Evolutionary conservation across 2,329 filamentous ascomycete species (phyloP), one percentile per base, ranked within the genome.

Genomic region (Aspergillus sp.): DNA sequence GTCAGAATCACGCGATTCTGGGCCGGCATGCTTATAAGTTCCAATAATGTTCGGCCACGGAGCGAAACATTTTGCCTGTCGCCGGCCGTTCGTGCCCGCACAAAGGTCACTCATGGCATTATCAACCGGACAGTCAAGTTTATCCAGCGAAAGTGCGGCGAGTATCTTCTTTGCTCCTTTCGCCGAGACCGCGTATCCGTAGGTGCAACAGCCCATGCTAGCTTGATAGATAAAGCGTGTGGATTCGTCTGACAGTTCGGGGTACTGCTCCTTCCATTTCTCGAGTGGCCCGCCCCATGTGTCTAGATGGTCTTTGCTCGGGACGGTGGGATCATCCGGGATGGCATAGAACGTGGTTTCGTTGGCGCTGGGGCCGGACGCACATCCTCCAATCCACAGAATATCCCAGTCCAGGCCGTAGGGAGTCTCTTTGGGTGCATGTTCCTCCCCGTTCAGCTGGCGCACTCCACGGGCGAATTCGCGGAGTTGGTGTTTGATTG

Each of bases 321-420:
- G 30, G 22, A 63, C 59, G 7, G 67, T 70, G 4, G 65, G 61
- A 51, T 71, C 67, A 14, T 68, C 56, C n/a, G 66, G 63, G 35
- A 70, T 65, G 16, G 60, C 62, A 40, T 57, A 61, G 35, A 65
- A 60, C 8, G 59, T 54, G 8, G 63, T 65, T 48, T 69, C 64
- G n/a, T 65, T 65, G 6, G 58, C 51, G 13, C 56, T 57, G 13
- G 62, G 63, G 22, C 74, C 74, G 5, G 64, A 61, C 17, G 63
- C 60, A 52, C 78, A 80, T 52, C 79, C 76, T 26, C 79, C 79
- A 1, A 79, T 61, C 78, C 78, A 81, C 8, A 81, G 71, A 2
- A 81, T 54, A 51, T 82, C 79, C 79, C 79, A 82, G 51, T 73
- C 65, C 51, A 76, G 73, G 16, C 79, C 77, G 50, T 80, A 82